Conservation (phyloP, 1,284 basidiomycete genomes). For the Boletellus sp. region DNA sequence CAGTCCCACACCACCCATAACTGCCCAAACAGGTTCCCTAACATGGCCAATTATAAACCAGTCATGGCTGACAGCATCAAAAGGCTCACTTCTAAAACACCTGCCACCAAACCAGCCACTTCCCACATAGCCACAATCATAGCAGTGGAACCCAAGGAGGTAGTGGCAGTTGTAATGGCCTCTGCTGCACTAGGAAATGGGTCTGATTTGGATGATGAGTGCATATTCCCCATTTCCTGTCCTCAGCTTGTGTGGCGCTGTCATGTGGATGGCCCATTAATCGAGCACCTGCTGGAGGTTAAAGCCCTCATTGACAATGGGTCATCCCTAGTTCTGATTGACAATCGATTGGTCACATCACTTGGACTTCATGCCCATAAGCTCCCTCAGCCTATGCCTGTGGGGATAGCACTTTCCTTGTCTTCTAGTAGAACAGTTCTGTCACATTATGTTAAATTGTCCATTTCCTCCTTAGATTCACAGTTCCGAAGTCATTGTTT, state of each 20-base stretch:
- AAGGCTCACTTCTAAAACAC: background rate
- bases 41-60: background rate
- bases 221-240: background rate
- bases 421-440: too few relatives aligned
- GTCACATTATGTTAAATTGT: background rate
- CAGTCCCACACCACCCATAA: background rate
- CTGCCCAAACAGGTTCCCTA: conserved; percentile 14
- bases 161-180: background rate
- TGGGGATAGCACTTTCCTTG: too few relatives aligned
- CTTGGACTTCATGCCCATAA: too few relatives aligned
- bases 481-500: background rate
- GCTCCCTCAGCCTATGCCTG: too few relatives aligned
- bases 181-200: background rate
- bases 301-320: background rate
- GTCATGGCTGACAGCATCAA: background rate
- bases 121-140: background rate
- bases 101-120: too few relatives aligned
- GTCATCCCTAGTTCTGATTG: too few relatives aligned
- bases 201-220: background rate
- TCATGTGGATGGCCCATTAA: background rate
- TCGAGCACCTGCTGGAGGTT: background rate
- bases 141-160: background rate
- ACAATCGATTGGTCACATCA: too few relatives aligned
- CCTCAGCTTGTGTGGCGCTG: background rate
- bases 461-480: background rate